These are phyloP conservation scores for Paxillus involutus DNA, from an alignment of 768 basidiomycete species.

Conservation along the genomic window DNA sequence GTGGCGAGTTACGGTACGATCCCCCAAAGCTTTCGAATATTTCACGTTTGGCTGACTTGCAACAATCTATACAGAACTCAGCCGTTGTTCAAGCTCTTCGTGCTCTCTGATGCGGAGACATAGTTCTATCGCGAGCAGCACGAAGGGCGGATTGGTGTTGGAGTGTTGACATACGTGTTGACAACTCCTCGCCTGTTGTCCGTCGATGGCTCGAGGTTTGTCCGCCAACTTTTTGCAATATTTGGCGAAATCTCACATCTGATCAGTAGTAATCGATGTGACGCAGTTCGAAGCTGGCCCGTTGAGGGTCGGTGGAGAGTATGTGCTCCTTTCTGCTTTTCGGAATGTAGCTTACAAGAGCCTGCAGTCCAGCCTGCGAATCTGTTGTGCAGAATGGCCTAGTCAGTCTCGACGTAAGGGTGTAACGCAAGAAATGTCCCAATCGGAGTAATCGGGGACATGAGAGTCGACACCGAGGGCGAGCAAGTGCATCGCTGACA, in stretches of 20 bases:
- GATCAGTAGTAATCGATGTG: conserved; percentile 19
- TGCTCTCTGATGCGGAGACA: conserved; percentile 3
- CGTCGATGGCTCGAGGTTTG: conserved; percentile 10
- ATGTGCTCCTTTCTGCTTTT: not conserved
- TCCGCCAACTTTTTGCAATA: not conserved
- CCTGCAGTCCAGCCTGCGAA: not conserved
- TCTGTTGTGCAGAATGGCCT: conserved; percentile 4
- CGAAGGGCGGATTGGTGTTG: conserved; percentile 8
- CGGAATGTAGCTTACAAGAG: not conserved
- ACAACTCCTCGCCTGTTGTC: conserved; percentile 3
- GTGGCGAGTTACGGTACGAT: conserved; percentile 3
- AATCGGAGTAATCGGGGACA: conserved; percentile 2
- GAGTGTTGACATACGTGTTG: conserved; percentile 10
- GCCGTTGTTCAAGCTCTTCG: conserved; percentile 18
- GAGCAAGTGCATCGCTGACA: conserved; percentile 5
- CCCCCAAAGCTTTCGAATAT: not conserved
- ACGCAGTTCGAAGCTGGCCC: conserved; percentile 17
- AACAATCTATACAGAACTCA: not conserved
- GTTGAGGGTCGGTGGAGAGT: conserved; percentile 23
- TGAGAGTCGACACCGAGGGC: not conserved
- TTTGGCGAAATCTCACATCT: conserved; percentile 3
- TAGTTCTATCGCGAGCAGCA: not conserved
- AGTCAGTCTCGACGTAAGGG: not conserved
- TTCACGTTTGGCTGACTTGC: conserved; percentile 1
- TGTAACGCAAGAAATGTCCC: not conserved